Evolutionary conservation across 2,329 filamentous ascomycete species (phyloP).

Genomic region (Claviceps monticola): DNA sequence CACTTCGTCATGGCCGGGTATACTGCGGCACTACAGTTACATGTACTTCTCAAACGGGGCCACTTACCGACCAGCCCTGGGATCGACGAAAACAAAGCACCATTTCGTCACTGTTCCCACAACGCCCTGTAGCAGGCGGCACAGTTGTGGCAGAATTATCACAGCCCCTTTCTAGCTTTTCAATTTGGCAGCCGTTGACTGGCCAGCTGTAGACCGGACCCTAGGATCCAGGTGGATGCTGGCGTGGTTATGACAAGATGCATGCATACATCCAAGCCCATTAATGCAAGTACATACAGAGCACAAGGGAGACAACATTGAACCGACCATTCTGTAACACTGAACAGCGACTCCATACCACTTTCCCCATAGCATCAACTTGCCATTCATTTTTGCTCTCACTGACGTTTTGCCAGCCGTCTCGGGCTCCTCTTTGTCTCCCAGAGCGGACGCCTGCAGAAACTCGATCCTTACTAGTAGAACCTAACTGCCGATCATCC

Average conservation of each 20-base stretch:
- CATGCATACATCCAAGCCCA: conserved; percentile 1
- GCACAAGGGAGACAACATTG: too few relatives aligned
- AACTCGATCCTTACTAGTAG: not conserved
- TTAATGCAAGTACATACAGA: not conserved
- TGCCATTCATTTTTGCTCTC: not conserved
- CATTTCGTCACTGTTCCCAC: not conserved
- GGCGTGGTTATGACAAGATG: not conserved
- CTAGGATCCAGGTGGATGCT: not conserved
- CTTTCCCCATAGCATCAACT: not conserved
- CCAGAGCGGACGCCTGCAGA: not conserved
- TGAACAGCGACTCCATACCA: not conserved
- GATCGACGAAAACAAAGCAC: not conserved
- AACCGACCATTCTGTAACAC: not conserved
- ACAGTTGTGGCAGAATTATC: conserved; percentile 6
- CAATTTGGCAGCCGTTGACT: not conserved
- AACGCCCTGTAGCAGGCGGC: not conserved
- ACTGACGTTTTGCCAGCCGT: not conserved
- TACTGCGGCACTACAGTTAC: not conserved
- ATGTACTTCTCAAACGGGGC: not conserved
- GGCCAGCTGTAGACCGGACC: not conserved
- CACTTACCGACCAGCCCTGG: not conserved
- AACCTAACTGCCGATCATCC: not conserved
- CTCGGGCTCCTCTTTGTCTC: not conserved
- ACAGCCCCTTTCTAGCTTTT: conserved; percentile 5
- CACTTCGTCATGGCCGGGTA: not conserved